Evolutionary conservation across 768 basidiomycete species (phyloP), one percentile per base, ranked within the genome.

Genomic region (Naganishia randhawae): DNA sequence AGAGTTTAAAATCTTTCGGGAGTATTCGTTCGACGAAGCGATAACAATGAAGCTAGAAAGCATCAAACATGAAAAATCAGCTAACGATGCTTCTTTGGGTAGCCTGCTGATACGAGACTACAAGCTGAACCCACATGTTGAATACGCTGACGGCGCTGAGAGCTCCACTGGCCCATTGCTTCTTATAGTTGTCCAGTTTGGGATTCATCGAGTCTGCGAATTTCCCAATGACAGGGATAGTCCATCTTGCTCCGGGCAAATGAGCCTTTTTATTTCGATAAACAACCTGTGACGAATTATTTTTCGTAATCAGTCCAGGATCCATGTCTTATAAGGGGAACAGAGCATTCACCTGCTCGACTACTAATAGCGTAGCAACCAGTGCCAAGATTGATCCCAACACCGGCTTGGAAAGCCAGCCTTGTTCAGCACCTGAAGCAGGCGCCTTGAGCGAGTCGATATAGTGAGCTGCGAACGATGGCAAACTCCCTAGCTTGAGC

Each of bases 161-260:
- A 16, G 87, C 87, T 63, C 93, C 94, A 1, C 88, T 88, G 72
- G 89, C 84, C 95, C 95, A 99, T 75, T 94, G 91, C 72, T 84
- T 85, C 84, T 88, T 89, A 83, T 99, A 99, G 48, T 85, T 86
- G 77, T 94, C 90, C 85, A 98, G 85, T 6, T 91, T 88, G 14
- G 96, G 96, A 72, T 88, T 86, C 82, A 95, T 82, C 5, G 91
- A 94, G 77, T 97, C 92, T 5, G 89, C 87, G 74, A 97, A 96
- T 80, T 93, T 93, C 67, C 96, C 96, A 66, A 99, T 97, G 75
- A 99, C 75, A n/a, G 96, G 96, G 71, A 96, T 93, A 14, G 92
- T 96, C 93, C 92, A 97, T 77, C 80, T 83, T 52, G 84, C 86
- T 7, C 95, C 95, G 0, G 95, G 93, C 8, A 97, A 85, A 73